A percentile compares a stretch with the other conserved stretches of the same genome.
Evolutionary conservation across 2,329 filamentous ascomycete genomes (phyloP).

Genomic region (Pleomassaria siparia): DNA sequence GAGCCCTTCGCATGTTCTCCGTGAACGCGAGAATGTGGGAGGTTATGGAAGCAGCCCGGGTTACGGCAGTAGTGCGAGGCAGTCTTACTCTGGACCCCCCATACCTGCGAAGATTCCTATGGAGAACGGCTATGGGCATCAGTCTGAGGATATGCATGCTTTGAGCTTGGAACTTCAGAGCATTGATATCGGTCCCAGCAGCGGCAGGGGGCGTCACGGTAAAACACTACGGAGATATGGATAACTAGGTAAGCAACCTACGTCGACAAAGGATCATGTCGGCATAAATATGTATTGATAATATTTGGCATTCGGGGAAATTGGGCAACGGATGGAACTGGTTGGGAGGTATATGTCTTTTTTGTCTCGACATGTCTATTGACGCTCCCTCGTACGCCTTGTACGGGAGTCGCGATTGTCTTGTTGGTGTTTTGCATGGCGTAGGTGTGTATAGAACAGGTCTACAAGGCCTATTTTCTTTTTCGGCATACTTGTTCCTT

Average conservation of each 20-base stretch:
- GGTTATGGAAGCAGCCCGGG: slow-evolving; percentile 33
- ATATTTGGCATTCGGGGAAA: background rate
- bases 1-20: slow-evolving; percentile 30
- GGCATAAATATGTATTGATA: background rate
- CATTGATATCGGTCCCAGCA: slow-evolving; percentile 48
- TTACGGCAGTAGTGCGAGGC: slow-evolving; percentile 19
- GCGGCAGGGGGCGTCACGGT: slow-evolving; percentile 18
- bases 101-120: slow-evolving; percentile 72
- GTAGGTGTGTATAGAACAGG: too few relatives aligned
- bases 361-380: background rate
- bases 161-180: slow-evolving; percentile 69
- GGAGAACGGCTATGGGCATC: slow-evolving; percentile 44
- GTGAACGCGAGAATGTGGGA: slow-evolving; percentile 38
- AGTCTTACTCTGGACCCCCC: slow-evolving; percentile 52
- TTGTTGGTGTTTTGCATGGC: too few relatives aligned
- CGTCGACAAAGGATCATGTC: too few relatives aligned
- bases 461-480: too few relatives aligned
- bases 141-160: slow-evolving; percentile 55
- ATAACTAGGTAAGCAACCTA: background rate
- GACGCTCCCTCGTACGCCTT: too few relatives aligned
- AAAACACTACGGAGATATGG: slow-evolving; percentile 6
- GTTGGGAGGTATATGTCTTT: background rate
- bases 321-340: too few relatives aligned
- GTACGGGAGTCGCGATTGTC: too few relatives aligned
- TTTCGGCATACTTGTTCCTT: too few relatives aligned